Evolutionary conservation across 352 stramenopile species (phyloP).

Genomic region (Blastocystis sp.): DNA sequence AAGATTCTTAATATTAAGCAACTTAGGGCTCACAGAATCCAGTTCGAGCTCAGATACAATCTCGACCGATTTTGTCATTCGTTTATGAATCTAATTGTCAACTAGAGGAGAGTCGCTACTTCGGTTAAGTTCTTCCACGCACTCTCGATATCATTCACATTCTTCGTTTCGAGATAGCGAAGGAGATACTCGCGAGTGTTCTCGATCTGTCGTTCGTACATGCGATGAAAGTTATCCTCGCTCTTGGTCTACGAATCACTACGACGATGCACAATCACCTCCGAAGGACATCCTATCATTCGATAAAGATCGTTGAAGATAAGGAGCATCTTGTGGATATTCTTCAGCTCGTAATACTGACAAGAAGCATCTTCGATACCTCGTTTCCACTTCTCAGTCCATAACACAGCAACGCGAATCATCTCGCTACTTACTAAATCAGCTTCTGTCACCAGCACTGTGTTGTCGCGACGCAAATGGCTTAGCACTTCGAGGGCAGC

Average conservation of each 20-base stretch:
- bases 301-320: conserved; percentile 56
- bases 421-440: conserved; percentile 89
- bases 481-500: conserved; percentile 89
- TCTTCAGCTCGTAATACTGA: conserved; percentile 83
- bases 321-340: conserved; percentile 48
- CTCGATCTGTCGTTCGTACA: conserved; percentile 57
- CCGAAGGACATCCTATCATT: conserved; percentile 9
- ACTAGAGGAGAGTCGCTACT: neutral
- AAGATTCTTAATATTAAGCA: conserved; percentile 82
- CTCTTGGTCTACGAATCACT: conserved; percentile 26
- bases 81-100: conserved; percentile 52
- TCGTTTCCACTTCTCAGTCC: conserved; percentile 96
- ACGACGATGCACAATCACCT: neutral
- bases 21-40: conserved; percentile 83
- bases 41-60: conserved; percentile 89
- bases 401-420: conserved; percentile 94
- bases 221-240: conserved; percentile 56
- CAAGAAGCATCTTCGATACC: conserved; percentile 90
- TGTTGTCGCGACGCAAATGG: conserved; percentile 83
- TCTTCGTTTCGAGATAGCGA: conserved; percentile 34
- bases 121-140: conserved; percentile 56
- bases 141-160: conserved; percentile 53
- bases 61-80: conserved; percentile 68
- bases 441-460: conserved; percentile 88
- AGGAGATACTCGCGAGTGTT: conserved; percentile 38